These are phyloP conservation scores for Saccharomyces hybrid DNA, from an alignment of 1,139 yeast genomes.

Conservation along the genomic window DNA sequence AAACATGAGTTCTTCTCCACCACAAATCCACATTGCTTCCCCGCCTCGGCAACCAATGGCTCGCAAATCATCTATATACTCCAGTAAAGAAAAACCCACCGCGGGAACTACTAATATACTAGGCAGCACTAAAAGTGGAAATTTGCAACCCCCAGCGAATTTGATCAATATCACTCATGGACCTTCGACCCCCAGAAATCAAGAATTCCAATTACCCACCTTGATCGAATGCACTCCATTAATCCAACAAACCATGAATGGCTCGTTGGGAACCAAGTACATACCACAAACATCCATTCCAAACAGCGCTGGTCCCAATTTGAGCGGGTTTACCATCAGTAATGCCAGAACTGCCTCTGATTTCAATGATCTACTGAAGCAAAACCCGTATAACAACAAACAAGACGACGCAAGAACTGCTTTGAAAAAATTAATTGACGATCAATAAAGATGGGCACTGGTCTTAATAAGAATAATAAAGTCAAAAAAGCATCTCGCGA, in stretches of 20 bases:
- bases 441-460: constrained; percentile 12
- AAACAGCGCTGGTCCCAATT: constrained; percentile 1
- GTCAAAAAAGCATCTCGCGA: background rate
- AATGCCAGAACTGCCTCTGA: constrained; percentile 1
- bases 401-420: constrained; percentile 29
- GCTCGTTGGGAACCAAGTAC: constrained; percentile 19
- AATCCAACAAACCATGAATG: constrained; percentile 28
- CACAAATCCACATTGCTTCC: background rate
- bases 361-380: background rate
- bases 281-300: constrained; percentile 6
- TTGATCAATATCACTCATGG: constrained; percentile 2
- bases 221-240: constrained; percentile 24
- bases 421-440: constrained; percentile 24
- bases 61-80: background rate
- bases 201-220: constrained; percentile 10
- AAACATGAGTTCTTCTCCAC: background rate
- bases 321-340: background rate
- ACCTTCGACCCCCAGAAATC: constrained; percentile 18
- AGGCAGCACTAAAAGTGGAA: background rate
- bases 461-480: background rate
- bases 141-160: background rate
- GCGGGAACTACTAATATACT: background rate
- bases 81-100: background rate
- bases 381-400: constrained; percentile 6
- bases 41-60: background rate